Evolutionary conservation across 2,329 filamentous ascomycete genomes (phyloP).

Genomic region (Botrytis cinerea): DNA sequence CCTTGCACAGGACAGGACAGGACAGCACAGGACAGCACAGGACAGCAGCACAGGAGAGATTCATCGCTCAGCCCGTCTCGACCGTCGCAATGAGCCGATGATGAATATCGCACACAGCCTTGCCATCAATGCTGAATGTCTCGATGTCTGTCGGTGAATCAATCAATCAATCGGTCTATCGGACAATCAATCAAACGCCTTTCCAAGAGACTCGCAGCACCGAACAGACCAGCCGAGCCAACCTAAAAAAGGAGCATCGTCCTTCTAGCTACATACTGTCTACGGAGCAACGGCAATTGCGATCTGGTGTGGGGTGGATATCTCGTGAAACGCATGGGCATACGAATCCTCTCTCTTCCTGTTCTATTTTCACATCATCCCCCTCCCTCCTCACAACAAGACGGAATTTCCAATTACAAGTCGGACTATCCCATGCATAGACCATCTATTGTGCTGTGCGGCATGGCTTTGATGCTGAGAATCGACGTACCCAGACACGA

Average conservation of each 20-base stretch:
- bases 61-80: slow-evolving; percentile 14
- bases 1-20: slow-evolving; percentile 3
- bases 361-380: slow-evolving; percentile 21
- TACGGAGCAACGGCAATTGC: not conserved
- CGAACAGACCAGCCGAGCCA: not conserved
- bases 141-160: not conserved
- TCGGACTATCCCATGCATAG: slow-evolving; percentile 30
- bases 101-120: slow-evolving; percentile 16
- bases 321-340: slow-evolving; percentile 17
- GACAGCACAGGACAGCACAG: too few species aligned
- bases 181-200: not conserved
- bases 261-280: not conserved
- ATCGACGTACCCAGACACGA: not conserved
- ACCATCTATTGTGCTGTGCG: slow-evolving; percentile 33
- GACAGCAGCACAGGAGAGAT: too few species aligned
- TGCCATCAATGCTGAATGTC: slow-evolving; percentile 10
- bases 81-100: not conserved
- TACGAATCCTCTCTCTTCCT: slow-evolving; percentile 8
- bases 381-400: slow-evolving; percentile 17
- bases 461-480: slow-evolving; percentile 19
- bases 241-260: not conserved
- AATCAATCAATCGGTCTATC: not conserved
- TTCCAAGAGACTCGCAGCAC: slow-evolving; percentile 1
- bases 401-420: slow-evolving; percentile 25
- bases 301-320: slow-evolving; percentile 12